These are phyloP conservation scores for Stygiomarasmius scandens DNA, from an alignment of 1,284 basidiomycete species.

Conservation along the genomic window DNA sequence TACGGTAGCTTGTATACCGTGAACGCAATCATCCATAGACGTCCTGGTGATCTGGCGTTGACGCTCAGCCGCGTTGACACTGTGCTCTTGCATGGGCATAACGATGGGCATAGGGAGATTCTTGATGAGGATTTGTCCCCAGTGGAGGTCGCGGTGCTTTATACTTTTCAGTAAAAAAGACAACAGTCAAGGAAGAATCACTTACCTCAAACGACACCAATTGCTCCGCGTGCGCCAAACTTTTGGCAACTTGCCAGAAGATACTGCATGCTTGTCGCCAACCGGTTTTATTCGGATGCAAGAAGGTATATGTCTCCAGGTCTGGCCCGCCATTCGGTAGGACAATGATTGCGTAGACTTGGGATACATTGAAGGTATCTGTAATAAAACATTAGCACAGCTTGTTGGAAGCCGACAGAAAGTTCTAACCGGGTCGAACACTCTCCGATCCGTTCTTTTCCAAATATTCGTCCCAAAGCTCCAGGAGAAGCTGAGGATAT, in stretches of 20 bases:
- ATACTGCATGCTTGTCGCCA: slow-evolving; percentile 89
- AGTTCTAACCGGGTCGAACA: slow-evolving; percentile 72
- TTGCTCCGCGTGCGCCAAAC: slow-evolving; percentile 79
- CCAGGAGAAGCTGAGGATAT: slow-evolving; percentile 80
- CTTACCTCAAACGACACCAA: slow-evolving; percentile 84
- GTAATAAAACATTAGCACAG: not conserved
- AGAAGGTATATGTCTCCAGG: slow-evolving; percentile 81
- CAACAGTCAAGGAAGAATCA: not conserved
- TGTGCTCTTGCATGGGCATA: slow-evolving; percentile 29
- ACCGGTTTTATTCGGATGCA: slow-evolving; percentile 49
- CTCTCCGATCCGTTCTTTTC: slow-evolving; percentile 78
- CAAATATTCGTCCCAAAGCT: slow-evolving; percentile 87
- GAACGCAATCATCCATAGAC: slow-evolving; percentile 59
- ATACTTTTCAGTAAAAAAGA: not conserved
- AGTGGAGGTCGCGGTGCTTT: slow-evolving; percentile 96
- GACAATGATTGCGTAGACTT: slow-evolving; percentile 87
- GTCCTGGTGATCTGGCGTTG: slow-evolving; percentile 2
- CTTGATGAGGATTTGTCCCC: slow-evolving; percentile 94
- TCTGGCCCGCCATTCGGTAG: slow-evolving; percentile 89
- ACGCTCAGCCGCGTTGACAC: slow-evolving; percentile 26
- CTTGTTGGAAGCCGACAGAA: not conserved
- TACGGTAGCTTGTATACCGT: slow-evolving; percentile 78
- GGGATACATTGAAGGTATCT: slow-evolving; percentile 76
- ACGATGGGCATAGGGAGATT: slow-evolving; percentile 35
- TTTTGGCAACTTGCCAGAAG: slow-evolving; percentile 87